Evolutionary conservation across 768 basidiomycete genomes (phyloP), one percentile per base, ranked within the genome.

Genomic region (Boletus fagicola): DNA sequence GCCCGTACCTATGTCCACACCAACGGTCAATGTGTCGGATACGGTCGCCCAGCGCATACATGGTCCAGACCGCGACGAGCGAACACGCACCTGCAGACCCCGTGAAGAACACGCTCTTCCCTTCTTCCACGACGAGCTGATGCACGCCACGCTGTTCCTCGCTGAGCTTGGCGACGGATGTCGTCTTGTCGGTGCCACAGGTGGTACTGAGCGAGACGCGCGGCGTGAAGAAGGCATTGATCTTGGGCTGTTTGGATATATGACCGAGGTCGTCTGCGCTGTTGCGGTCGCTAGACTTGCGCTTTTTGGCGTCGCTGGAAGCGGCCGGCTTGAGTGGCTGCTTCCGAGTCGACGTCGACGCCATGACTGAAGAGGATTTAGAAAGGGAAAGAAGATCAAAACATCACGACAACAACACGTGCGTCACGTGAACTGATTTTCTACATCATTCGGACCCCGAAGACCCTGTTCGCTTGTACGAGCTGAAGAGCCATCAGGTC

Each of bases 101-200:
- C 9, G 86, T 87, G 65, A 87, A 87, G 72, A 88, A 87, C 16
- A 88, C 76, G 48, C 72, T 85, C 71, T 82, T 79, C 12, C 77
- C 80, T 35, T 82, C 78, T 3, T 85, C 79, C 11, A 86, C 80
- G 3, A 77, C 78, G 69, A 85, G 73, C 39, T 70, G 67, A 46
- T 86, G 62, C 0, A 87, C 80, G 31, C 68, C 68, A 40, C 75
- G 72, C 65, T 87, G 86, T 59, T 87, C 83, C 10, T 75, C 71
- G 56, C 80, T 83, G 44, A 86, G 75, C 7, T 75, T 64, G 2
- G 84, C 78, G 20, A 72, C 54, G 2, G 62, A 65, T 0, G 59
- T 64, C 7, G 70, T 70, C 48, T 62, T 62, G 52, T 70, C 67
- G 5, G 58, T 64, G 58, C 69, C 68, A 71, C 67, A 71, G 20